These are phyloP conservation scores for Fusarium setosum DNA, from an alignment of 2,329 filamentous ascomycete genomes.

Conservation along the genomic window DNA sequence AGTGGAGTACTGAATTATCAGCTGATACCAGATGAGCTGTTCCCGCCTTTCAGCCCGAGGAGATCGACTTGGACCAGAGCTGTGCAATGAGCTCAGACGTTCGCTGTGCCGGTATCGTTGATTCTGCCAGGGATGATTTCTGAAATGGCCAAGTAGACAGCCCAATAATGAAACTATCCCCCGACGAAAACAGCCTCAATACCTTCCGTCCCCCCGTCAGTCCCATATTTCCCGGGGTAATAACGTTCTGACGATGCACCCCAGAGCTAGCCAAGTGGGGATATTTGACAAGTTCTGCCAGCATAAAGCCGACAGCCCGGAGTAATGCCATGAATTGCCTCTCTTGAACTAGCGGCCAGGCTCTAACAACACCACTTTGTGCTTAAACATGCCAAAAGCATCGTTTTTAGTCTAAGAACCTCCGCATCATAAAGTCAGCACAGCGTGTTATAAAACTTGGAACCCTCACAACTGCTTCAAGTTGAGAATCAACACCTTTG, in stretches of 20 bases:
- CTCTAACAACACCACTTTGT: background rate
- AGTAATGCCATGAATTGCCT: constrained; percentile 3
- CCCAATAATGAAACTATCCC: too few species aligned
- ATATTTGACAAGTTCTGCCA: background rate
- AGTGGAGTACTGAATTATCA: too few species aligned
- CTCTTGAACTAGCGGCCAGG: background rate
- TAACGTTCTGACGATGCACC: background rate
- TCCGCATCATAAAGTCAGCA: background rate
- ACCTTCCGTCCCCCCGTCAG: too few species aligned
- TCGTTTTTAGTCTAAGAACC: background rate
- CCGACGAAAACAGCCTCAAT: too few species aligned
- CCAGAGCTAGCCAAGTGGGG: background rate
- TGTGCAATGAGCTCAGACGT: too few species aligned
- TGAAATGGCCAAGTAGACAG: too few species aligned
- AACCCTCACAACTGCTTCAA: too few species aligned
- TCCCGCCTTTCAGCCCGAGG: too few species aligned
- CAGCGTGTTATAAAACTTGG: background rate
- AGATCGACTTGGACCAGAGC: too few species aligned
- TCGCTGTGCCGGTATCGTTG: too few species aligned
- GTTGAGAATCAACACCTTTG: background rate
- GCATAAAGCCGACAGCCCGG: background rate
- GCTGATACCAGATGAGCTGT: too few species aligned
- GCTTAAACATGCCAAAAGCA: constrained; percentile 4
- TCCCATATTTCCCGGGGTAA: background rate
- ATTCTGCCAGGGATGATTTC: too few species aligned